Evolutionary conservation across 2,329 filamentous ascomycete species (phyloP), one percentile per base, ranked within the genome.

Genomic region (Thelonectria blattea): DNA sequence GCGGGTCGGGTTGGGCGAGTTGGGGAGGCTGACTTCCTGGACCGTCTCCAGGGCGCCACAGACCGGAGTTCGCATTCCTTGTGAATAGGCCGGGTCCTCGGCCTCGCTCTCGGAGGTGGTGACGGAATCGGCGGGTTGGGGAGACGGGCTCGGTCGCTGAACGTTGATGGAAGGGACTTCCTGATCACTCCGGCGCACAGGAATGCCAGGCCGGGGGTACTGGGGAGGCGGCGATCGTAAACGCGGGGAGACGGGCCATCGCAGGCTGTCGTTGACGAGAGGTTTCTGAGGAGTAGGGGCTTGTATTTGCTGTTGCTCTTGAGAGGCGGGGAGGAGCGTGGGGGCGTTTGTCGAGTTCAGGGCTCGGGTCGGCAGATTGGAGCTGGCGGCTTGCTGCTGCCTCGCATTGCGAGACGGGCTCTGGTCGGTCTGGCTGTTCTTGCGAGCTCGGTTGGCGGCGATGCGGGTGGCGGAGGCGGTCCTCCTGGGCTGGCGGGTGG

Each of bases 1-100:
- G 61, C 78, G 69, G 32, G 73, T 74, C 51, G 77, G 78, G 68
- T 76, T 81, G 71, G 91, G 90, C 1, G 91, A 91, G 51, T 87
- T 88, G 45, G 90, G 88, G 61, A 92, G 85, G 77, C 92, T 95
- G 55, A 90, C 88, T 81, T 97, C 94, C 73, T 97, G 91, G 15
- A 98, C 94, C 0, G 95, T 97, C 77, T 96, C 94, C 58, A 97
- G 79, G 49, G 86, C 86, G 50, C 88, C 87, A 53, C 83, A 81
- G 34, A 81, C 83, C 20, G 87, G 86, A 17, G 87, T 86, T 72
- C 83, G 80, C 78, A 85, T 79, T 51, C 86, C 86, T 18, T 84
- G 78, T 46, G 77, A 76, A 46, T 69, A 68, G 41, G 79, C 75
- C 11, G 73, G 65, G 41, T 87, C 85, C 65, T 87, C 85, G 56